Percentiles rank a stretch among this genome's conserved stretches.
phyloP scores from a whole-genome alignment of 2,329 filamentous ascomycete species.

The Calonectria pseudoreteaudii region DNA sequence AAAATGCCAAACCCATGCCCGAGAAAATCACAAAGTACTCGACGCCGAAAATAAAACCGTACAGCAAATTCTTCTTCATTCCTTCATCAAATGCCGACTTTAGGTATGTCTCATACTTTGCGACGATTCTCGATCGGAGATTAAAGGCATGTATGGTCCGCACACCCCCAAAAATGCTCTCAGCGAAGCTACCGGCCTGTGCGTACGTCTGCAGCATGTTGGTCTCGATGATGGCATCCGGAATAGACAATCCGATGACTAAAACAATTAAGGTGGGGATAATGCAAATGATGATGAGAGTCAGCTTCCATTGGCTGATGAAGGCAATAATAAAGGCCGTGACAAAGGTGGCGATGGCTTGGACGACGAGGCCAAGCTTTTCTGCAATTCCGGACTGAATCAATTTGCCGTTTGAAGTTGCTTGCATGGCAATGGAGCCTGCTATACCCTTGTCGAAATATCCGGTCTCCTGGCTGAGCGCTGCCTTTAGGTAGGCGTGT shows the following conservation, averaged over 20 bases:
- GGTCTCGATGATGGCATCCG: conserved; percentile 45
- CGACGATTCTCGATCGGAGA: conserved; percentile 52
- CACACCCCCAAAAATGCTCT: conserved; percentile 51
- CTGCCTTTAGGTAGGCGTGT: conserved; percentile 60
- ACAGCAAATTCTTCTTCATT: conserved; percentile 52
- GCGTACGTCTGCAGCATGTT: conserved; percentile 50
- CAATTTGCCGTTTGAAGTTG: conserved; percentile 52
- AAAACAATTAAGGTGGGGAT: conserved; percentile 47
- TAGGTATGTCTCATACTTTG: conserved; percentile 54
- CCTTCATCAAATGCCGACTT: conserved; percentile 49
- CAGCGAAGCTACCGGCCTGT: conserved; percentile 49
- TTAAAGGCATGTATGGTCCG: conserved; percentile 58
- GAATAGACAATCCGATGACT: conserved; percentile 40
- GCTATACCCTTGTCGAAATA: conserved; percentile 58
- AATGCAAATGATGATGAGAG: conserved; percentile 52
- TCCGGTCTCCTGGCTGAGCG: conserved; percentile 62
- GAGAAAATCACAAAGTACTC: conserved; percentile 56
- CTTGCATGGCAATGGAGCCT: conserved; percentile 56
- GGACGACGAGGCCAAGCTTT: conserved; percentile 54
- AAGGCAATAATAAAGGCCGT: conserved; percentile 54
- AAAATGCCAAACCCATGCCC: conserved; percentile 58
- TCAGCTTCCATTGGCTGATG: conserved; percentile 56
- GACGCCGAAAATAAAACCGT: conserved; percentile 52
- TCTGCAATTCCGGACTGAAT: conserved; percentile 56
- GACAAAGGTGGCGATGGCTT: conserved; percentile 52